Evolutionary conservation across 2,329 filamentous ascomycete genomes (phyloP).

Genomic region (Fusarium citri): DNA sequence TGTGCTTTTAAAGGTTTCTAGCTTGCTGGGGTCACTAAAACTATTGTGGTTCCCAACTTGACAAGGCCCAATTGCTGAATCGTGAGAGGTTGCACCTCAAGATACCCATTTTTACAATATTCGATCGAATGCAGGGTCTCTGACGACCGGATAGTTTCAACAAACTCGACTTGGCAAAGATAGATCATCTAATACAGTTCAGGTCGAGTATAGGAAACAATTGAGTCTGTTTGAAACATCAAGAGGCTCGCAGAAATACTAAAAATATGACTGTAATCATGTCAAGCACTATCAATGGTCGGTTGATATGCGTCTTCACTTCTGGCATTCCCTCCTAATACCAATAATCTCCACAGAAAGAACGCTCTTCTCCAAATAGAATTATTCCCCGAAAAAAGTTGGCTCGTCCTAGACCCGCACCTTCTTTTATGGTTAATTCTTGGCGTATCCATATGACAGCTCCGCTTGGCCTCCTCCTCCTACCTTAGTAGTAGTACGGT

Average conservation of each 20-base stretch:
- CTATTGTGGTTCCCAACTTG: background rate
- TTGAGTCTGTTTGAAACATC: background rate
- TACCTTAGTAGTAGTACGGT: background rate
- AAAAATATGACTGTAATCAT: background rate
- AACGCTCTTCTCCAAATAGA: constrained; percentile 31
- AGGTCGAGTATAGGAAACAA: background rate
- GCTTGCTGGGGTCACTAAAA: background rate
- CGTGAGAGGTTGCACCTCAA: background rate
- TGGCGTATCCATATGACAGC: constrained; percentile 21
- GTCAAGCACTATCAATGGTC: background rate
- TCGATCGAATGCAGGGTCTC: background rate
- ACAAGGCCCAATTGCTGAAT: background rate
- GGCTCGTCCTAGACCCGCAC: background rate
- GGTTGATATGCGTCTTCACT: background rate
- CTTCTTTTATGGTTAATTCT: constrained; percentile 2
- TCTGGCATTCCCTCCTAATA: background rate
- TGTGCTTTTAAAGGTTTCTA: background rate
- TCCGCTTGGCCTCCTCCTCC: background rate
- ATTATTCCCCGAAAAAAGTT: background rate
- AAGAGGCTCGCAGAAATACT: background rate
- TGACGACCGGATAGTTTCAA: background rate
- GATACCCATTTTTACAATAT: background rate
- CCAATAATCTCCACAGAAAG: constrained; percentile 12
- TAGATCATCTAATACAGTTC: accelerated
- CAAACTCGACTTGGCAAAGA: background rate